Evolutionary conservation across 805 yeast genomes (phyloP).

Genomic region (Clavispora asparagi): DNA sequence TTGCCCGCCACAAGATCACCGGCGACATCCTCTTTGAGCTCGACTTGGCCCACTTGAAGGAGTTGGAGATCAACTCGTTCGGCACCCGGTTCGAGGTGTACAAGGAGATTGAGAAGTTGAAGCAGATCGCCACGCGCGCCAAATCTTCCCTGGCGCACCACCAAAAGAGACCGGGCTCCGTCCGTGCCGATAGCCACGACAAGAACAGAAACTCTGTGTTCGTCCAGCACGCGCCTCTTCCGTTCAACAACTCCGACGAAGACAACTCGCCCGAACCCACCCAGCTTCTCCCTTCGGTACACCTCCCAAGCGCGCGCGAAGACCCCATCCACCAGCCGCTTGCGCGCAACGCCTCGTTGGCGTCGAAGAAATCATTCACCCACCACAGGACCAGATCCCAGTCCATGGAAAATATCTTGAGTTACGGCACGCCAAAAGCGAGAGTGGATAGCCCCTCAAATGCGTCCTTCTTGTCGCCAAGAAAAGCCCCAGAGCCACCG

Average conservation of each 20-base stretch:
- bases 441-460: slow-evolving; percentile 3
- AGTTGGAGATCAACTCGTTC: slow-evolving; percentile 84
- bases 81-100: slow-evolving; percentile 92
- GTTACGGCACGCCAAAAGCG: slow-evolving; percentile 1
- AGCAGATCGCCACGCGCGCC: slow-evolving; percentile 18
- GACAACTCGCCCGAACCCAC: slow-evolving; percentile 10
- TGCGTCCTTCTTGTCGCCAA: slow-evolving; percentile 52
- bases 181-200: background rate
- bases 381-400: slow-evolving; percentile 49
- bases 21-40: slow-evolving; percentile 82
- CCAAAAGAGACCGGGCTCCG: background rate
- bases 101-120: slow-evolving; percentile 77
- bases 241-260: slow-evolving; percentile 18
- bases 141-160: background rate
- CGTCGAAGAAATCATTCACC: slow-evolving; percentile 2
- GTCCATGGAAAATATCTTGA: slow-evolving; percentile 41
- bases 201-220: background rate
- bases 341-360: background rate
- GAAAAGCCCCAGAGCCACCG: slow-evolving; percentile 72
- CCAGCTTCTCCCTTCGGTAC: slow-evolving; percentile 40
- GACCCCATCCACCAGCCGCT: background rate
- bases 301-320: slow-evolving; percentile 9
- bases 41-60: slow-evolving; percentile 82
- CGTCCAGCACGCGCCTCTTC: background rate
- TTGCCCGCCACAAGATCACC: slow-evolving; percentile 81